Evolutionary conservation across 148 eudicot species (phyloP).

Genomic region (Rhododendron williamsianum): DNA sequence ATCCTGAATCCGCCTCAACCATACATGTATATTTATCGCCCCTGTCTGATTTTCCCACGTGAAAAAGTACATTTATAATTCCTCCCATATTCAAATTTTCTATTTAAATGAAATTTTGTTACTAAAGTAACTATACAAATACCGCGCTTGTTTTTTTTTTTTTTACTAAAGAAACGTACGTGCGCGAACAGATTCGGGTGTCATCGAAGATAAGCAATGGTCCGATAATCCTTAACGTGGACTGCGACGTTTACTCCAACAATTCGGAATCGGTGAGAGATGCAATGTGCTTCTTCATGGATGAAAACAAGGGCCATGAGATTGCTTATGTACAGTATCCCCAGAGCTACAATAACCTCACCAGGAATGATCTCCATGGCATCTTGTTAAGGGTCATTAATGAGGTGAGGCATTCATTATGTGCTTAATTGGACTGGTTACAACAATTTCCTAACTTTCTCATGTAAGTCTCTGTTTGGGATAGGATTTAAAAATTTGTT

Average conservation of each 20-base stretch:
- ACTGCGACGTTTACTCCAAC: slow-evolving; percentile 11
- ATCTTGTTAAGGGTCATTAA: neutral
- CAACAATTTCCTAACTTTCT: neutral
- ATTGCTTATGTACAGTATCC: slow-evolving; percentile 13
- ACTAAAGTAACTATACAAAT: too few relatives aligned
- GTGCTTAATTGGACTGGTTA: neutral
- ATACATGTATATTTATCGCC: too few relatives aligned
- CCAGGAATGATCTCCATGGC: slow-evolving; percentile 12
- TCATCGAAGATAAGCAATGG: slow-evolving; percentile 16
- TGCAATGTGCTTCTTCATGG: slow-evolving; percentile 17
- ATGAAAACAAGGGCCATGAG: slow-evolving; percentile 10
- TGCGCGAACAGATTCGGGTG: neutral
- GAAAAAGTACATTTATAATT: too few relatives aligned
- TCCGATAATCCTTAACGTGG: slow-evolving; percentile 7
- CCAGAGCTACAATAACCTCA: neutral
- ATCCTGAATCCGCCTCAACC: too few relatives aligned
- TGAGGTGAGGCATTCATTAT: neutral
- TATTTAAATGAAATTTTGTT: too few relatives aligned
- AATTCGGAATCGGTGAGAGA: slow-evolving; percentile 16
- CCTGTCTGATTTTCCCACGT: too few relatives aligned
- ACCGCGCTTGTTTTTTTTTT: neutral
- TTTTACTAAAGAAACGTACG: neutral
- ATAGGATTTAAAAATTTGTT: neutral
- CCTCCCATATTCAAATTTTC: neutral
- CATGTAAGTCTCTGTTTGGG: neutral